Evolutionary conservation across 768 basidiomycete species (phyloP).

Genomic region (Lentinula lateritia): DNA sequence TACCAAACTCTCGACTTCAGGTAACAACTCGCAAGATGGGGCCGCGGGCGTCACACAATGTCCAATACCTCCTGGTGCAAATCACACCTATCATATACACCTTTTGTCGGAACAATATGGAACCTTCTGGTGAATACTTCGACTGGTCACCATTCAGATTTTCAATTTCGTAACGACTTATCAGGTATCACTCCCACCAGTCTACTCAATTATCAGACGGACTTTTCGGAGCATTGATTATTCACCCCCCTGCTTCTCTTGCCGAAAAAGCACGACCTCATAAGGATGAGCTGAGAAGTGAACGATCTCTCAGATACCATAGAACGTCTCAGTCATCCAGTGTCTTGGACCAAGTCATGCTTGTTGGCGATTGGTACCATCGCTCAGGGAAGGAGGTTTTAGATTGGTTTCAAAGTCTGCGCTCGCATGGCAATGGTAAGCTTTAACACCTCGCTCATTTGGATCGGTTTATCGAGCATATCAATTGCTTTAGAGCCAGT

Average conservation of each 20-base stretch:
- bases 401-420: constrained; percentile 7
- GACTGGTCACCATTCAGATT: not conserved
- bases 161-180: not conserved
- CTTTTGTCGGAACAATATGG: constrained; percentile 3
- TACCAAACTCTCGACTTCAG: not conserved
- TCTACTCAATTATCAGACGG: constrained; percentile 4
- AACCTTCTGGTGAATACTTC: constrained; percentile 4
- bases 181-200: constrained; percentile 7
- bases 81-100: constrained; percentile 1
- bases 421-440: constrained; percentile 4
- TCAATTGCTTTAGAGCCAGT: not conserved
- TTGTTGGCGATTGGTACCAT: constrained; percentile 8
- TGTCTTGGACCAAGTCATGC: constrained; percentile 1
- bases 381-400: not conserved
- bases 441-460: not conserved
- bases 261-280: not conserved
- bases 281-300: constrained; percentile 1
- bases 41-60: constrained; percentile 6
- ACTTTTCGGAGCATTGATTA: constrained; percentile 7
- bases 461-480: not conserved
- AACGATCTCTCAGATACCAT: not conserved
- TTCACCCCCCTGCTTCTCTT: not conserved
- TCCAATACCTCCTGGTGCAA: constrained; percentile 4
- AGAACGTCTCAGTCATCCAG: not conserved
- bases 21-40: constrained; percentile 5